These are phyloP conservation scores for Colletotrichum sidae DNA, from an alignment of 2,329 filamentous ascomycete species.

Conservation along the genomic window DNA sequence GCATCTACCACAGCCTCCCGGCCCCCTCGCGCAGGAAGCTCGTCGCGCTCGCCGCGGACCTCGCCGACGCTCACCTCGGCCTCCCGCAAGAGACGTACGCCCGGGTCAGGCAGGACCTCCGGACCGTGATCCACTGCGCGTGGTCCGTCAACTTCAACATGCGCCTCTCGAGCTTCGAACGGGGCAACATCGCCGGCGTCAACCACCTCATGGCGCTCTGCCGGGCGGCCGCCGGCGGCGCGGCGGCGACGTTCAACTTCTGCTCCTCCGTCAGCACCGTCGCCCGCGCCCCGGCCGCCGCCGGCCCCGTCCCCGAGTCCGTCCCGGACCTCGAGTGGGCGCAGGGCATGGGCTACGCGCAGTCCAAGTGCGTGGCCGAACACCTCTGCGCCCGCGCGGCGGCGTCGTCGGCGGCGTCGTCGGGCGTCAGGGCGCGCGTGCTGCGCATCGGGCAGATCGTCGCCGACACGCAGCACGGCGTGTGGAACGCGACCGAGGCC, in stretches of 20 bases:
- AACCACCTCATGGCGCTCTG: conserved; percentile 55
- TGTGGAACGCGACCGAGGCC: conserved; percentile 64
- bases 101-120: conserved; percentile 47
- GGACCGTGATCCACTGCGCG: conserved; percentile 61
- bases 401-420: conserved; percentile 41
- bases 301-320: conserved; percentile 48
- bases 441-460: conserved; percentile 64
- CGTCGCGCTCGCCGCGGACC: conserved; percentile 49
- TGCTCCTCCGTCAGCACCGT: conserved; percentile 63
- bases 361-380: conserved; percentile 55
- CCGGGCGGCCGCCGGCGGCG: conserved; percentile 27
- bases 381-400: conserved; percentile 49
- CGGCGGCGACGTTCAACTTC: conserved; percentile 55
- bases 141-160: conserved; percentile 71
- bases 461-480: conserved; percentile 57
- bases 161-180: conserved; percentile 60
- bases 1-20: conserved; percentile 45
- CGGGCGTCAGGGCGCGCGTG: conserved; percentile 48
- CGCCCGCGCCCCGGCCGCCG: conserved; percentile 44
- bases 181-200: conserved; percentile 57
- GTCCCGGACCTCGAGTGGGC: conserved; percentile 51
- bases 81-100: conserved; percentile 44
- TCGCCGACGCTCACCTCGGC: conserved; percentile 54
- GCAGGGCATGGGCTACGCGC: conserved; percentile 56
- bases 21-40: conserved; percentile 35